Evolutionary conservation across 2,329 filamentous ascomycete species (phyloP).

Genomic region (Colletotrichum sp.): DNA sequence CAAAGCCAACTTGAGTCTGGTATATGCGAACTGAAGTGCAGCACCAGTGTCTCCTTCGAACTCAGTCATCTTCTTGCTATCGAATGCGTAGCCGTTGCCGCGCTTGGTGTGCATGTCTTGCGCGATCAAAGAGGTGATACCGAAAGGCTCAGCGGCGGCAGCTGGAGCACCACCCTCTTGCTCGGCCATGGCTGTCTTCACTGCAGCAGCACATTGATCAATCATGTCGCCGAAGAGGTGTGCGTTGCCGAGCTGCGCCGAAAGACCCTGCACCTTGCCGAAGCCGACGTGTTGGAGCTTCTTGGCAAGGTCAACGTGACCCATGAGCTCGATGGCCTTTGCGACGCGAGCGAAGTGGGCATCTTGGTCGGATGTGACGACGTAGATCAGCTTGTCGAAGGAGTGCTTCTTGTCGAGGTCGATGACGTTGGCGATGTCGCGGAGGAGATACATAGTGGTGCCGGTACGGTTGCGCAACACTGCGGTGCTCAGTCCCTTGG

Average conservation of each 20-base stretch:
- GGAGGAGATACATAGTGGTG: conserved; percentile 71
- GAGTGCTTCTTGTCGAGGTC: conserved; percentile 61
- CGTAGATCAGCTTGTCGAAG: conserved; percentile 45
- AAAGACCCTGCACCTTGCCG: conserved; percentile 51
- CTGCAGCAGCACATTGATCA: conserved; percentile 52
- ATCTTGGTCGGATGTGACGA: conserved; percentile 41
- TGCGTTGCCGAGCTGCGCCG: conserved; percentile 49
- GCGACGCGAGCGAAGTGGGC: conserved; percentile 37
- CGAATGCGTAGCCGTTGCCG: conserved; percentile 25
- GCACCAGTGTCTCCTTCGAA: conserved; percentile 78
- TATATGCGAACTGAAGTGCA: conserved; percentile 75
- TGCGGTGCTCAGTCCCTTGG: conserved; percentile 71
- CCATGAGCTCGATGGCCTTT: conserved; percentile 41
- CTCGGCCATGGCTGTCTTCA: conserved; percentile 67
- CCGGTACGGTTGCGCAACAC: conserved; percentile 69
- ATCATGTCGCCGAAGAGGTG: conserved; percentile 63
- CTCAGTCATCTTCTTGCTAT: conserved; percentile 64
- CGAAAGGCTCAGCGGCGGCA: conserved; percentile 67
- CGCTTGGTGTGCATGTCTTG: conserved; percentile 32
- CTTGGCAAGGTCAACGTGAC: conserved; percentile 31
- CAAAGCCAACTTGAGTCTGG: conserved; percentile 58
- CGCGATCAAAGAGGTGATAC: conserved; percentile 74
- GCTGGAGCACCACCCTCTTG: conserved; percentile 68
- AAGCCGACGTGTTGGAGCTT: conserved; percentile 48
- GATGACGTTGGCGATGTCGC: conserved; percentile 70